Base-by-base conservation (phyloP, 31 red algal species). In the Odonthalia washingtoniensis region DNA sequence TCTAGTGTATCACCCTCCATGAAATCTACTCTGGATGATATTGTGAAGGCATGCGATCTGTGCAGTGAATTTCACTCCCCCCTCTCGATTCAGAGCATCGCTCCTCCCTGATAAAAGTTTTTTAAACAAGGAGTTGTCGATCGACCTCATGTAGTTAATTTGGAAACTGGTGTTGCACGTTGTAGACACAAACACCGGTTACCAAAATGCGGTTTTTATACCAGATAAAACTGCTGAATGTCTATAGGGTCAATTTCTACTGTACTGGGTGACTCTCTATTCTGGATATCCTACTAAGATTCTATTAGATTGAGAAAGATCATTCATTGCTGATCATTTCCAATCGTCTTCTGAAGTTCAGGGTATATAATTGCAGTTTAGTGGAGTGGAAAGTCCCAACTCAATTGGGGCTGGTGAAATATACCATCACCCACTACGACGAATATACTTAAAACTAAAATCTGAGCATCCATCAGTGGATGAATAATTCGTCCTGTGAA, bases 331-430 rank as follows among this genome's bases (percentile, higher is more conserved):
- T 57, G 49, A 9, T 14, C 9, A 9, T 14, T 57, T 57, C 21
- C 49, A 57, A 57, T 9, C 9, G 21, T 42, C 40, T 26, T 5
- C 16, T 6, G 6, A 33, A 57, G 49, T 53, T 12, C 34, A 73
- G 28, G 46, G 60, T 26, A 93, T 87, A 5, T 17, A 16, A 16
- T 31, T 87, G 0, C 61, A 79, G 3, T 30, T 82, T 5, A 75
- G 67, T 9, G 70, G 68, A 1, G 43, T 90, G 33, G 72, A 94
- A 66, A 74, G 60, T 21, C 64, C 84, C 27, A 84, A 86, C 31
- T 85, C 74, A 2, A 78, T 94, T 31, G 92, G 86, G 5, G 31
- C 57, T 24, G 92, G 92, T 4, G 86, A 94, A 26, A 28, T 72
- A n/a, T 90, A 94, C 74, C 64, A 94, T 70, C 28, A 16, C 1